These are phyloP conservation scores for Mycena venus DNA, from an alignment of 768 basidiomycete species.

Conservation along the genomic window DNA sequence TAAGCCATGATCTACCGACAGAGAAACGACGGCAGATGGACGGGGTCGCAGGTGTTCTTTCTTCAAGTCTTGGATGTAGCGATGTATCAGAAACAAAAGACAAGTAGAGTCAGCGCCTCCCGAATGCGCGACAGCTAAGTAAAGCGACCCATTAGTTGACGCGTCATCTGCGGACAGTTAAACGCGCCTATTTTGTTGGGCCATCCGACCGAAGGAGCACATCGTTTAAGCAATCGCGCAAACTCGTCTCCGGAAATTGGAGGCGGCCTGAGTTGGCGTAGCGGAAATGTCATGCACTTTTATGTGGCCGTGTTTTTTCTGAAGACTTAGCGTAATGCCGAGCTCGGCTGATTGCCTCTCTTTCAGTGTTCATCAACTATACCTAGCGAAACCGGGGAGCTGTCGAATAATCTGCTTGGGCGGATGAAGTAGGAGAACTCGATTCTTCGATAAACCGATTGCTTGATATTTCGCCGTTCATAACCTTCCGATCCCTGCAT, in stretches of 20 bases:
- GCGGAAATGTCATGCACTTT: background rate
- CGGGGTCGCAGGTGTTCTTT: slow-evolving; percentile 9
- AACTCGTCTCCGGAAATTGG: slow-evolving; percentile 34
- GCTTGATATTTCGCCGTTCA: too few species aligned
- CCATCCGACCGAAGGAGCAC: slow-evolving; percentile 67
- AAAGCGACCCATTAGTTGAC: background rate
- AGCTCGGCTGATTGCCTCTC: too few species aligned
- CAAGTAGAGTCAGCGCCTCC: slow-evolving; percentile 89
- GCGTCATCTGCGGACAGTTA: background rate
- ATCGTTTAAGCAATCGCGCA: slow-evolving; percentile 39
- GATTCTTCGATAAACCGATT: too few species aligned
- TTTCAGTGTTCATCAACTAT: too few species aligned
- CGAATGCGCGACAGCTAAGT: slow-evolving; percentile 79
- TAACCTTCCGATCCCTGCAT: too few species aligned
- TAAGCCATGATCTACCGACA: slow-evolving; percentile 80
- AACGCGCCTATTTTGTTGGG: slow-evolving; percentile 59
- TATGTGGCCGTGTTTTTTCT: background rate
- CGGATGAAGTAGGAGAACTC: too few species aligned
- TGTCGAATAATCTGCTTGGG: too few species aligned
- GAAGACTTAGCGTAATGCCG: background rate
- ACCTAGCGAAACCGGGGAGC: too few species aligned
- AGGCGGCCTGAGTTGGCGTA: background rate
- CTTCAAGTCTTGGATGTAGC: slow-evolving; percentile 49
- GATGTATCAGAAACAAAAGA: slow-evolving; percentile 76
- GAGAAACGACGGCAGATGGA: slow-evolving; percentile 58